Evolutionary conservation across 2,329 filamentous ascomycete species (phyloP).

Genomic region (Trichoderma gracile): DNA sequence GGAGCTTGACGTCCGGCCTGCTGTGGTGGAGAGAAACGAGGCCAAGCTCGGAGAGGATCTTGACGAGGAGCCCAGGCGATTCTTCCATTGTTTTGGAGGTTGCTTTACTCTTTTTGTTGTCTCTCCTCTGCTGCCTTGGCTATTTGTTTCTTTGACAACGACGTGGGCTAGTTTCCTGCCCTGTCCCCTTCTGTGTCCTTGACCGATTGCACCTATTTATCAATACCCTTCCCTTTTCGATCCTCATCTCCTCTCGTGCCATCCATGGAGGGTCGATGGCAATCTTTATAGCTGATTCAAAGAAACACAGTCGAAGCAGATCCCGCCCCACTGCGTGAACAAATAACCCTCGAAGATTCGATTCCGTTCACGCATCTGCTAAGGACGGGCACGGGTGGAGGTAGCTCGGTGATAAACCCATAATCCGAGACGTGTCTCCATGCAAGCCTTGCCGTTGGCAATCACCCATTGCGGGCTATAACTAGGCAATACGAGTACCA

Average conservation of each 20-base stretch:
- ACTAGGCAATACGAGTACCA: background rate
- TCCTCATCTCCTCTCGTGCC: background rate
- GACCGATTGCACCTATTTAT: background rate
- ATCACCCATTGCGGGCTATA: background rate
- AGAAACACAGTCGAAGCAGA: background rate
- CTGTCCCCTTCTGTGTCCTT: background rate
- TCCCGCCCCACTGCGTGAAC: background rate
- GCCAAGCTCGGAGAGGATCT: constrained; percentile 32
- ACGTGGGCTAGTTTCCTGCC: background rate
- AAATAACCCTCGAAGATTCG: background rate
- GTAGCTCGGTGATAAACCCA: constrained; percentile 8
- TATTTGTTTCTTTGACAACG: too few relatives aligned
- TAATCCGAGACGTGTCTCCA: background rate
- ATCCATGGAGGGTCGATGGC: background rate
- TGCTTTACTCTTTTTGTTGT: background rate
- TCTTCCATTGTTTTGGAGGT: background rate
- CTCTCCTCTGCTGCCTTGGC: background rate
- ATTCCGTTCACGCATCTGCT: background rate
- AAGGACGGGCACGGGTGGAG: background rate
- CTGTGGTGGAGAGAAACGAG: constrained; percentile 32
- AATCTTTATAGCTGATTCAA: background rate
- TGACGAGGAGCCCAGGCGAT: background rate
- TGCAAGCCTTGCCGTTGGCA: background rate
- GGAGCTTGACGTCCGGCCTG: constrained; percentile 54
- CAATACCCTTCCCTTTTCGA: background rate